Base-by-base conservation (phyloP, 1,139 yeast genomes). In the Pneumocystis canis region DNA sequence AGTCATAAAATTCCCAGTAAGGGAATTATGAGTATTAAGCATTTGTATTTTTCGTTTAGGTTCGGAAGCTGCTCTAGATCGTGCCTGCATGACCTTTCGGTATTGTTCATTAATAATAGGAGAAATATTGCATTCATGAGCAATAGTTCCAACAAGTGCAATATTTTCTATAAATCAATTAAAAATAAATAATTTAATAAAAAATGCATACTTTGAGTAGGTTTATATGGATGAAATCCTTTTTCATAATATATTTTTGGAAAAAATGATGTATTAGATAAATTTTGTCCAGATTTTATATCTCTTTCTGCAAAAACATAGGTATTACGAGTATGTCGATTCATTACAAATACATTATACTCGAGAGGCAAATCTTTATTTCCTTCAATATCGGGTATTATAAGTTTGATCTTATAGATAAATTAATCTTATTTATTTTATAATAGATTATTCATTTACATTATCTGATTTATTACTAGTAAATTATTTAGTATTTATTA, bases 261-360 rank as follows among this genome's bases (percentile, higher is more conserved):
- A 25, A 37, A 32, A 5, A 28, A 1, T 39, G 61, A 28, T n/a
- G 30, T n/a, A 35, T 59, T 32, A 14, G 62, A 37, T 14, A 47
- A 57, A 14, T 40, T 83, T 68, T 83, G 83, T 71, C 82, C 84
- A 68, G 83, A 82, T 67, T 83, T 82, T 69, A 87, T 76, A 73
- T 89, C 90, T 71, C 88, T 85, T 75, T 92, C 98, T 35, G 90
- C 84, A 73, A 92, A 89, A n/a, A 89, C 88, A 72, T 81, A 92
- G 65, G 94, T 87, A 72, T 90, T 92, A 60, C 74, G 73, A 9
- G 89, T 95, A 66, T 82, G 84, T 58, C 87, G 84, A 73, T 89
- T 89, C 37, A 87, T 80, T 72, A 92, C 78, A 61, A 84, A 81
- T 14, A 92, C 77, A 70, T 89, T 95, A 73, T 90, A 92, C 69